Conservation (phyloP, 495 filamentous ascomycete species). For the Aspergillus hancockii region DNA sequence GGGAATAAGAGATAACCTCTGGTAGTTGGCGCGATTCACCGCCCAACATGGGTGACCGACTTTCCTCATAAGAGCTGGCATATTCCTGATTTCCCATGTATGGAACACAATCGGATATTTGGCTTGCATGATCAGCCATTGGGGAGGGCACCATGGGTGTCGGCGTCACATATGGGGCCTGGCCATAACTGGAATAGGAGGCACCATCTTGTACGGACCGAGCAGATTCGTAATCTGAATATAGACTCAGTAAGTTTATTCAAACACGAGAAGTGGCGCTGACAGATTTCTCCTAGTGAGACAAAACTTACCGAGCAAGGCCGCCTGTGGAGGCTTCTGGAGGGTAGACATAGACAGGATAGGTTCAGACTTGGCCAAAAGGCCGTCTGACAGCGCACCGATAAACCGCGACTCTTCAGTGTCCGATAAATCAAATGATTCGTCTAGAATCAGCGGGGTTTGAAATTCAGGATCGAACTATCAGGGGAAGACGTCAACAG, state of each 20-base stretch:
- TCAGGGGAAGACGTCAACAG: constrained; percentile 24
- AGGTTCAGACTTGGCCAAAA: constrained; percentile 55
- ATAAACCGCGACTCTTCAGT: constrained; percentile 49
- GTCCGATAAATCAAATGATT: constrained; percentile 54
- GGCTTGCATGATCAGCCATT: constrained; percentile 48
- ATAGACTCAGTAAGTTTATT: constrained; percentile 12
- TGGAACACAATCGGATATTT: constrained; percentile 47
- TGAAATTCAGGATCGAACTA: constrained; percentile 51
- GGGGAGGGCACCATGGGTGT: constrained; percentile 47
- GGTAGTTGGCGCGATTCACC: constrained; percentile 43
- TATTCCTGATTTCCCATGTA: constrained; percentile 46
- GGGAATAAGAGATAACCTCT: constrained; percentile 66
- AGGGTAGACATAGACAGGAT: constrained; percentile 56
- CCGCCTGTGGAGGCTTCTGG: constrained; percentile 43
- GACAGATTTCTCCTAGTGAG: background rate
- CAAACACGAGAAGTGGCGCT: background rate
- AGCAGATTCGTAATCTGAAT: constrained; percentile 43
- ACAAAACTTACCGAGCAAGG: constrained; percentile 42
- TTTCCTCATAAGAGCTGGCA: constrained; percentile 48
- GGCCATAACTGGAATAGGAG: constrained; percentile 45
- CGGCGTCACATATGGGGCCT: constrained; percentile 44
- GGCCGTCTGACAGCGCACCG: constrained; percentile 50
- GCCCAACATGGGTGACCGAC: constrained; percentile 40
- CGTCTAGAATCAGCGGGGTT: constrained; percentile 55
- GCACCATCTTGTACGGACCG: constrained; percentile 48